These are phyloP conservation scores for Hyparrhenia diplandra DNA, from an alignment of 176 grass and related monocot species.

Conservation along the genomic window DNA sequence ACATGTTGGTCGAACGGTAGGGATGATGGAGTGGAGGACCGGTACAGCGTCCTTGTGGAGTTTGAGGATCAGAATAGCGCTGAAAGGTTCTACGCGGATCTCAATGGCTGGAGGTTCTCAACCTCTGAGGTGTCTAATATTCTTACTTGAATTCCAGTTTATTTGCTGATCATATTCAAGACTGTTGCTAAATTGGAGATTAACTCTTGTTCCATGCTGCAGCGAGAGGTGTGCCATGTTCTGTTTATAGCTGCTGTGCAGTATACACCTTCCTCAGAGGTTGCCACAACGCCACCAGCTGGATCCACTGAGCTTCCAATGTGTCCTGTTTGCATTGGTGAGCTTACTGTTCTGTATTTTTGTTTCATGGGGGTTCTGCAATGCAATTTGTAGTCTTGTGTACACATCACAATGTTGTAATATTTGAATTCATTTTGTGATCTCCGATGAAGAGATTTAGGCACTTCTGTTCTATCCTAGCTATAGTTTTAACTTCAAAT, in stretches of 20 bases:
- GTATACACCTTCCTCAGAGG: constrained; percentile 57
- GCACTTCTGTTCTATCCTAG: not conserved
- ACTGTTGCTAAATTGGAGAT: not conserved
- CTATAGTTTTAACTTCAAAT: not conserved
- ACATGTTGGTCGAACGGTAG: not conserved
- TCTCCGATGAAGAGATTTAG: not conserved
- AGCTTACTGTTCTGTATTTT: constrained; percentile 12
- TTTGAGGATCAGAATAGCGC: constrained; percentile 84
- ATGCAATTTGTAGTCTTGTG: not conserved
- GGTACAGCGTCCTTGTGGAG: constrained; percentile 87
- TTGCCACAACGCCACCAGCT: constrained; percentile 50
- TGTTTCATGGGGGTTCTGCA: not conserved
- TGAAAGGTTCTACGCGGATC: constrained; percentile 76
- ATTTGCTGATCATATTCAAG: constrained; percentile 10
- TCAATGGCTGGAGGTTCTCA: constrained; percentile 91
- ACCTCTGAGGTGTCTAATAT: constrained; percentile 56
- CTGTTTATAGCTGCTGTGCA: constrained; percentile 70
- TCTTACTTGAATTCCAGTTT: not conserved
- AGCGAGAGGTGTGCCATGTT: constrained; percentile 93
- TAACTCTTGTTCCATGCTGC: not conserved
- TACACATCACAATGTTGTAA: not conserved
- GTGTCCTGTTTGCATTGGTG: constrained; percentile 94
- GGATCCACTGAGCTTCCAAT: constrained; percentile 78
- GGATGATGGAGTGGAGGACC: constrained; percentile 74
- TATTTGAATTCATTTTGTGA: not conserved